Evolutionary conservation across 2,329 filamentous ascomycete species (phyloP), one percentile per base, ranked within the genome.

Genomic region (Trichoderma pleuroti): DNA sequence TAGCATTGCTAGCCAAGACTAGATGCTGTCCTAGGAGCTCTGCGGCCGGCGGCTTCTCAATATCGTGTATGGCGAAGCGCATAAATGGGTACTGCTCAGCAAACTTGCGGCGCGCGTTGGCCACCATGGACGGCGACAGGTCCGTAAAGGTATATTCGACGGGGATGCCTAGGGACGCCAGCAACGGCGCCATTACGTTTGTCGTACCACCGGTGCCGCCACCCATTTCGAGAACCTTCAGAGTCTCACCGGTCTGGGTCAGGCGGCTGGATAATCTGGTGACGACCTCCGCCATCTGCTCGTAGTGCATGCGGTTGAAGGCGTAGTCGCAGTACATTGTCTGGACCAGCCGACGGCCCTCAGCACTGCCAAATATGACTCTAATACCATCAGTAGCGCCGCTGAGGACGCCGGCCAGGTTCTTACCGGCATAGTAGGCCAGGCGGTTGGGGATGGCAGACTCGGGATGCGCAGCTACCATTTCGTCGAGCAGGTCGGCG

Each of bases 131-230:
- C 0, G 70, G 68, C 0, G 80, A 76, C 2, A 84, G 71, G 52
- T 84, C 82, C 1, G 82, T 82, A 61, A 83, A 80, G 1, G 78
- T 81, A 72, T 83, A 83, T 59, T 77, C 73, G 21, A 80, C 74
- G 0, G 76, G 74, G 0, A 78, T 67, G 7, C 76, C 76, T 2
- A 76, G 72, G 0, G 56, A 26, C 1, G 74, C 75, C 2, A 83
- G 74, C 1, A 76, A 26, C 0, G 76, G 76, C 12, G 79, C 71
- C 3, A 82, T 70, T 46, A 66, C 61, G 34, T 71, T 73, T 2
- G 81, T 82, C 0, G 82, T 82, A 12, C 79, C 77, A 5, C 79
- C 78, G 0, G 79, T 75, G n/a, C 74, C 74, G 8, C 73, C 74
- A 26, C 74, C 74, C 60, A 75, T 72, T 28, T 75, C 74, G 4